Percentiles rank a stretch among this genome's conserved stretches.
Conservation (phyloP, 2,329 filamentous ascomycete genomes). For the Teratosphaeria zuluensis region DNA sequence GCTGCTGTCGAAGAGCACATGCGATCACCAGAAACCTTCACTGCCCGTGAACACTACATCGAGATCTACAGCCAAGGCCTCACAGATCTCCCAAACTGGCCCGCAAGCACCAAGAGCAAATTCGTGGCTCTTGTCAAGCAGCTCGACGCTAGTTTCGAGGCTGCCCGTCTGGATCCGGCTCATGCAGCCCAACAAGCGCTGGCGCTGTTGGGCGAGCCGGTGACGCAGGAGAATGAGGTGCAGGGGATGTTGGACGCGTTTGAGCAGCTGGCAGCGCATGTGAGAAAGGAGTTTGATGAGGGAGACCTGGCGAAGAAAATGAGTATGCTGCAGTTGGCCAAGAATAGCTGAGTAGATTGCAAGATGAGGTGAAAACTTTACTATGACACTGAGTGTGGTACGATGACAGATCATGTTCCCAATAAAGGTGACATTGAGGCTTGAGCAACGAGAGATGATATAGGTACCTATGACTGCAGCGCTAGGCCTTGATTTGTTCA, state of each 20-base stretch:
- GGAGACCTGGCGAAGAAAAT: not conserved
- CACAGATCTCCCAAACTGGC: not conserved
- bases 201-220: not conserved
- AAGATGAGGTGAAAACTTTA: not conserved
- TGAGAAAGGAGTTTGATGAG: not conserved
- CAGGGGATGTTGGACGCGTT: not conserved
- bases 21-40: not conserved
- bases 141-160: not conserved
- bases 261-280: not conserved
- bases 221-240: not conserved
- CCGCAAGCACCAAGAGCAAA: not conserved
- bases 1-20: not conserved
- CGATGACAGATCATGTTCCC: not conserved
- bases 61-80: not conserved
- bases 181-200: not conserved
- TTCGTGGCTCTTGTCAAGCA: not conserved
- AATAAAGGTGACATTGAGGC: not conserved
- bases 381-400: not conserved
- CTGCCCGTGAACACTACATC: not conserved
- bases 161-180: not conserved
- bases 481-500: no score
- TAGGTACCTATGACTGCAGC: no score
- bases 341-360: not conserved
- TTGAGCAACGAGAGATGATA: no score
- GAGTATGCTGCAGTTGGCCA: not conserved